These are phyloP conservation scores for Talaromyces ruber DNA, from an alignment of 495 filamentous ascomycete genomes.

Conservation along the genomic window DNA sequence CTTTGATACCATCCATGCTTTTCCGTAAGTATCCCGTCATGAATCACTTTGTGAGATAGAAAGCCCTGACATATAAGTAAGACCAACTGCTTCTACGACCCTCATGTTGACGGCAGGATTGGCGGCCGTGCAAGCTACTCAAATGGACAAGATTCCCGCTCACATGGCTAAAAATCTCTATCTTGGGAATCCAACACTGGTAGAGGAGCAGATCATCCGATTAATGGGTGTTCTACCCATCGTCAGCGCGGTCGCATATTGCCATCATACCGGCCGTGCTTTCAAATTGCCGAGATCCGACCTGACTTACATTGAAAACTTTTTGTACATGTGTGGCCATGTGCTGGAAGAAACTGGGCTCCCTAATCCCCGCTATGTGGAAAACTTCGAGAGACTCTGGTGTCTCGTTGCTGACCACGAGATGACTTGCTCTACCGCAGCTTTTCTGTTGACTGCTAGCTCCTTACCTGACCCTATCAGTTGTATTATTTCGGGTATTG, in stretches of 20 bases:
- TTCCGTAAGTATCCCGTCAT: slow-evolving; percentile 17
- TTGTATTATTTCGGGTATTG: slow-evolving; percentile 24
- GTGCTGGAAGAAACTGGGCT: slow-evolving; percentile 7
- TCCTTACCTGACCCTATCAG: slow-evolving; percentile 38
- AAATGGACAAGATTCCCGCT: background rate
- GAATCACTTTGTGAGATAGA: background rate
- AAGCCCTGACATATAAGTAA: background rate
- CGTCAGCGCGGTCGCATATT: slow-evolving; percentile 15
- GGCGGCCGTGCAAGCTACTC: background rate
- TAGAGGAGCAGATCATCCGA: slow-evolving; percentile 17
- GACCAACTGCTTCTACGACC: background rate
- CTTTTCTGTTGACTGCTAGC: slow-evolving; percentile 41
- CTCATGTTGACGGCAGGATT: background rate
- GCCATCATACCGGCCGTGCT: background rate
- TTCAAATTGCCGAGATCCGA: slow-evolving; percentile 4
- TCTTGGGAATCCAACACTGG: background rate
- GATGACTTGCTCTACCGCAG: slow-evolving; percentile 44
- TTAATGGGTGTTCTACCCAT: slow-evolving; percentile 3
- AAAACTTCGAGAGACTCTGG: slow-evolving; percentile 19
- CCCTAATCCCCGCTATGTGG: background rate
- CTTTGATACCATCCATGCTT: slow-evolving; percentile 15
- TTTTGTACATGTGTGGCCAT: slow-evolving; percentile 34
- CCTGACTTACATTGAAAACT: slow-evolving; percentile 32
- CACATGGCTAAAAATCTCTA: background rate
- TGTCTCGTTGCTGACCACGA: slow-evolving; percentile 38